phyloP scores from a whole-genome alignment of 2,329 filamentous ascomycete species.

The Neofusicoccum umdonicola region DNA sequence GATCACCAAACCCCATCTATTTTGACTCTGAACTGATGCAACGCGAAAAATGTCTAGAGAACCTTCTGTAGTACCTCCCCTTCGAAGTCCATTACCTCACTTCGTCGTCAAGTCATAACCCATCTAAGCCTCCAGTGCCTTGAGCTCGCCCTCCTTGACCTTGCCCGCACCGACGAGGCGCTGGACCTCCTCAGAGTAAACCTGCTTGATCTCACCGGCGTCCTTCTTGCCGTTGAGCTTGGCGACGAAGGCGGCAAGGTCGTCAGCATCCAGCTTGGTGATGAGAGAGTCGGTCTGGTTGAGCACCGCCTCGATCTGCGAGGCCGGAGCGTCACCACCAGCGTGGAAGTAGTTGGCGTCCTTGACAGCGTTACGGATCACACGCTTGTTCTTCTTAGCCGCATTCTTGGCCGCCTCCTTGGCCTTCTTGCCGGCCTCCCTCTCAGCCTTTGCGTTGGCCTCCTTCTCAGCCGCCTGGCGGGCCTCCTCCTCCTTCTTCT shows the following conservation, averaged over 20 bases:
- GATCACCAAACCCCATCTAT: background rate
- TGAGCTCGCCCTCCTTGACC: constrained; percentile 79
- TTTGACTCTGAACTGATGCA: background rate
- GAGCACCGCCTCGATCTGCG: constrained; percentile 78
- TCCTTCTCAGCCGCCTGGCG: constrained; percentile 79
- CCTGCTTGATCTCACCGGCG: constrained; percentile 77
- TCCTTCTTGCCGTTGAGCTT: constrained; percentile 79
- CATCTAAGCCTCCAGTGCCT: constrained; percentile 49
- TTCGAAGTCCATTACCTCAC: background rate
- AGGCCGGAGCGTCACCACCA: constrained; percentile 65
- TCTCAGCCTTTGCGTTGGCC: constrained; percentile 78
- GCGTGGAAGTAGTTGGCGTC: constrained; percentile 93
- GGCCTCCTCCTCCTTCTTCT: constrained; percentile 81
- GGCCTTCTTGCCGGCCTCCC: constrained; percentile 85
- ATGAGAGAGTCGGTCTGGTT: constrained; percentile 84
- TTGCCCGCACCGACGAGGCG: constrained; percentile 78
- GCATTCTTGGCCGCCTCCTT: constrained; percentile 99
- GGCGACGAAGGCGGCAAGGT: constrained; percentile 77
- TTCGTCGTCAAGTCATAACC: background rate
- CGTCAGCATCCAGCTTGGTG: constrained; percentile 83
- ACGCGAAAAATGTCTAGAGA: background rate
- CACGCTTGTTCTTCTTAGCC: constrained; percentile 99
- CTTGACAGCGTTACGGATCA: constrained; percentile 90
- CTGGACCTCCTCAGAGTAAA: constrained; percentile 76
- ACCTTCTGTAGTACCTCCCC: background rate